phyloP scores from a whole-genome alignment of 441 rosid species.

The Populus tomentosa region DNA sequence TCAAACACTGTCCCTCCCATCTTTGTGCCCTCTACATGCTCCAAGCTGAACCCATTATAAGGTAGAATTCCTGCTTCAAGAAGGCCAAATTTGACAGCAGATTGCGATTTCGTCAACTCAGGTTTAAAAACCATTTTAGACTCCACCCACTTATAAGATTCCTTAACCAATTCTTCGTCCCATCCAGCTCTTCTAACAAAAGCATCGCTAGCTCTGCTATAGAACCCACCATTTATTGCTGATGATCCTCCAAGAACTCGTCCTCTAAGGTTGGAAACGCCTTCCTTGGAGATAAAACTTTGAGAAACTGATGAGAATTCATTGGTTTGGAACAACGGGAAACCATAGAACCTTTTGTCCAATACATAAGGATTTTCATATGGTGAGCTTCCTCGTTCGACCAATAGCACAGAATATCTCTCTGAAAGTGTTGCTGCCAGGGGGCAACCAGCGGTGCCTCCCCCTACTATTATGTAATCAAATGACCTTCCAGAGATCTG shows the following conservation, averaged over 20 bases:
- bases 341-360: conserved; percentile 41
- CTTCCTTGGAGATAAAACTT: conserved; percentile 54
- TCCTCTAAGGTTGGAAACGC: conserved; percentile 50
- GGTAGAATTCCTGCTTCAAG: conserved; percentile 76
- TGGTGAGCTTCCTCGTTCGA: conserved; percentile 68
- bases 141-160: conserved; percentile 70
- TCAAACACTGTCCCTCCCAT: conserved; percentile 63
- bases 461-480: conserved; percentile 26
- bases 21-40: conserved; percentile 72
- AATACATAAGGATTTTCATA: conserved; percentile 49
- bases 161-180: conserved; percentile 54
- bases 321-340: conserved; percentile 49
- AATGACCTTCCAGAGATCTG: too few species aligned
- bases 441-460: conserved; percentile 72
- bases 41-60: conserved; percentile 62
- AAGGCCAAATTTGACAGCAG: conserved; percentile 47
- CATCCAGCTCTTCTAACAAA: conserved; percentile 51
- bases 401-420: conserved; percentile 55
- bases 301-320: conserved; percentile 57
- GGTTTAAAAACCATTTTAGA: conserved; percentile 62
- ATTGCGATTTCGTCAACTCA: conserved; percentile 62
- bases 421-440: conserved; percentile 64
- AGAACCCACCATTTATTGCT: conserved; percentile 70
- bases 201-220: conserved; percentile 58
- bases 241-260: conserved; percentile 77